Evolutionary conservation across 2,329 filamentous ascomycete species (phyloP), one percentile per base, ranked within the genome.

Genomic region (Sphaerulina populicola): DNA sequence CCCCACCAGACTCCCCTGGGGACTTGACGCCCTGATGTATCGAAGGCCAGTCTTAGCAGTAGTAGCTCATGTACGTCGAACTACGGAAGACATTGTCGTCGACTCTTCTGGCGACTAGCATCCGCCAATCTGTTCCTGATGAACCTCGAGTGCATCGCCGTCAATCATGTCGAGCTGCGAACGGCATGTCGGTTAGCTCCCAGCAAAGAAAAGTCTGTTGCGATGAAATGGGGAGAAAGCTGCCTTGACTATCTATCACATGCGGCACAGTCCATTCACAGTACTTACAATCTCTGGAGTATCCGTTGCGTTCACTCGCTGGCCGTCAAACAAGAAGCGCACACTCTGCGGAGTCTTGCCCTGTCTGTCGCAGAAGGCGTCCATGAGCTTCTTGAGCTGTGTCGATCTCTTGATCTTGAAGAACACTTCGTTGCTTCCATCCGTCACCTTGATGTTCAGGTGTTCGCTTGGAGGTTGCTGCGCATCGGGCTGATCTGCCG

Each of bases 371-470:
- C 93, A 98, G 71, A 97, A 98, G 15, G 93, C 93, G 56, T 88
- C 85, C 93, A 98, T 98, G 49, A 98, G 77, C 77, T 98, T 98
- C 74, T 95, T 93, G 1, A 98, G 80, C 69, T 89, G 87, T 1
- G 93, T 98, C 18, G 85, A 89, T 35, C 90, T 82, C 83, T 98
- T 98, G 75, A 98, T 98, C 78, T 98, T 98, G 78, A 98, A 98
- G 72, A 97, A 98, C 64, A 98, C 91, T 69, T 98, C 93, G 69
- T 98, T 98, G 75, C 96, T 96, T 75, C 94, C 96, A 64, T 98
- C 93, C 0, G 93, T 97, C 11, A 98, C 93, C 71, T 98, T 98
- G 74, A 98, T 97, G 74, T 98, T 98, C 4, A 98, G 77, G 71
- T 98, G 93, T 73, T 97, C 91, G 29, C 75, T 75, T 6, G 57